Evolutionary conservation across 2,329 filamentous ascomycete species (phyloP).

Genomic region (Gaeumannomyces sp.): DNA sequence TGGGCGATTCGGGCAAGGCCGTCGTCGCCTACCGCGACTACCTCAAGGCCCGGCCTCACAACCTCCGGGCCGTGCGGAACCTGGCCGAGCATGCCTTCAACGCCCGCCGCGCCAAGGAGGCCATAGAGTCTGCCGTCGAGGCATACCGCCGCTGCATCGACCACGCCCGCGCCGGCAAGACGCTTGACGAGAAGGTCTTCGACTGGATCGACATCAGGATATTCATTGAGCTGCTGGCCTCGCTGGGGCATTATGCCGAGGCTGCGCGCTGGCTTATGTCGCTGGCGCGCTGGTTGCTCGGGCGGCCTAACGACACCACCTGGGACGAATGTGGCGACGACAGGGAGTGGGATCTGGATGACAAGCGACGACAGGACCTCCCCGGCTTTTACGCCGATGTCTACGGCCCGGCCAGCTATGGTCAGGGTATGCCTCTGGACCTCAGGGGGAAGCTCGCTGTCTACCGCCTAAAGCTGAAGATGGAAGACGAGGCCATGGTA

Average conservation of each 20-base stretch:
- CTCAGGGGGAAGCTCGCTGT: conserved; percentile 78
- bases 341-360: conserved; percentile 78
- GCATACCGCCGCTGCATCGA: conserved; percentile 44
- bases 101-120: conserved; percentile 37
- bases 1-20: conserved; percentile 47
- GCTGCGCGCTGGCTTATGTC: conserved; percentile 66
- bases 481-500: conserved; percentile 62
- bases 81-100: conserved; percentile 52
- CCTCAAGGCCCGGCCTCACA: conserved; percentile 44
- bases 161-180: conserved; percentile 29
- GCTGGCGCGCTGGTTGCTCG: conserved; percentile 75
- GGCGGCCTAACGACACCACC: conserved; percentile 63
- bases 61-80: conserved; percentile 49
- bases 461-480: conserved; percentile 67
- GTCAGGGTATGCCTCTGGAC: conserved; percentile 69
- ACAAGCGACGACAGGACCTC: conserved; percentile 59
- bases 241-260: conserved; percentile 53
- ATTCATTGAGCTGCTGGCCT: conserved; percentile 74
- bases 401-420: conserved; percentile 57
- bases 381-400: conserved; percentile 51
- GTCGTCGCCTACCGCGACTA: conserved; percentile 51
- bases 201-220: conserved; percentile 81
- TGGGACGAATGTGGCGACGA: conserved; percentile 79
- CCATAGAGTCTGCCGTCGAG: conserved; percentile 34
- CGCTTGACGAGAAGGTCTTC: conserved; percentile 30